Evolutionary conservation across 176 grass and related monocot species (phyloP), one percentile per base, ranked within the genome.

Genomic region (Dendrocalamus sinicus): DNA sequence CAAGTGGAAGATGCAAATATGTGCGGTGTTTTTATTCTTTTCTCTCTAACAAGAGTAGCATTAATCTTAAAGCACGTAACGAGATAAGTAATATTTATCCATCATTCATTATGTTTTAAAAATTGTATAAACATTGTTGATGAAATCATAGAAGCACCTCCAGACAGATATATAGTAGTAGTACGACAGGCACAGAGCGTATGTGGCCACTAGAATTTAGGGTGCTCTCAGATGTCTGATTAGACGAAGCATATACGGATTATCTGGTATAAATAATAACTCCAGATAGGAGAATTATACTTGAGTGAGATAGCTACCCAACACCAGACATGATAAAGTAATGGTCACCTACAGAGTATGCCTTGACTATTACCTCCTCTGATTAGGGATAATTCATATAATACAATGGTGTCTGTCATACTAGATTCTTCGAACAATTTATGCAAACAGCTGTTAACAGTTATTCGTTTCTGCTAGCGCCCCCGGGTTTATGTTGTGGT

Each of bases 281-380:
- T 69, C 63, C n/a, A 72, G 75, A n/a, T 81, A 41, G 51, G 32
- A 28, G 71, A 78, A 82, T 47, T 81, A 68, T 84, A 26, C 22
- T 30, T 23, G 3, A 17, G 79, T 45, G 57, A 30, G 77, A 90
- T 85, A 85, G 82, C 41, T 83, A 81, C 71, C 5, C 57, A 30
- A 60, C 88, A 90, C 88, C 85, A 74, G 68, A 74, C 82, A 70
- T 63, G 4, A 39, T 70, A 89, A 46, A 76, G 23, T 72, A 76
- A 72, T 44, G 63, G 15, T 22, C 43, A 54, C 6, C 73, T 85
- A 52, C 60, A 77, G 35, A 46, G 15, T 5, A 46, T 58, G 5
- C 23, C 39, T 51, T 62, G 69, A 82, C 43, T 30, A 69, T 60
- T 88, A 81, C 41, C 51, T 87, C 70, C 43, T 76, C 79, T 88